Conservation (phyloP, 2,329 filamentous ascomycete genomes). For the Paecilomyces niveus region DNA sequence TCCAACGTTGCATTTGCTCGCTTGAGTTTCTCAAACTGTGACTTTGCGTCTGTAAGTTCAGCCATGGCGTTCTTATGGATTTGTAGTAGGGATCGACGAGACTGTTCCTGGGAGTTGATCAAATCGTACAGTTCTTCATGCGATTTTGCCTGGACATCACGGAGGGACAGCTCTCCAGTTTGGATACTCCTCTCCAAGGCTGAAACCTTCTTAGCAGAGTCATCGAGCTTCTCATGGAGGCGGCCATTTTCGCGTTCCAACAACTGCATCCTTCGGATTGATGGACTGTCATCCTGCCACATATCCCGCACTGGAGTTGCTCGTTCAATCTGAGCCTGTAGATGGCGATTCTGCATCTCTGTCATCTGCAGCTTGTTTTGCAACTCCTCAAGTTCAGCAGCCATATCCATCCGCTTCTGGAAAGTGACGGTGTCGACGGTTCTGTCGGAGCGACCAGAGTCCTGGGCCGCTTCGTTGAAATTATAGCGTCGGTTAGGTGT, state of each 20-base stretch:
- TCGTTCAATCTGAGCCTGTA: slow-evolving; percentile 78
- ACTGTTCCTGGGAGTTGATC: slow-evolving; percentile 87
- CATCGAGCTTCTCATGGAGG: slow-evolving; percentile 88
- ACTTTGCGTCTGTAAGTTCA: slow-evolving; percentile 80
- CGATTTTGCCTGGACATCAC: slow-evolving; percentile 86
- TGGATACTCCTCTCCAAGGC: slow-evolving; percentile 79
- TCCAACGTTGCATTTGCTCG: slow-evolving; percentile 73
- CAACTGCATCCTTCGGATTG: slow-evolving; percentile 74
- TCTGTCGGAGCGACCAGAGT: slow-evolving; percentile 76
- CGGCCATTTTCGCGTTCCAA: slow-evolving; percentile 87
- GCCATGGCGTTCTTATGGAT: slow-evolving; percentile 78
- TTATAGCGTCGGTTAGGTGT: slow-evolving; percentile 70
- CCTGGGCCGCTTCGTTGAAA: slow-evolving; percentile 56
- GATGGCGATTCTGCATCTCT: slow-evolving; percentile 90
- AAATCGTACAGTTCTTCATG: slow-evolving; percentile 91
- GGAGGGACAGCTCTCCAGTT: slow-evolving; percentile 77
- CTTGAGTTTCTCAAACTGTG: slow-evolving; percentile 78
- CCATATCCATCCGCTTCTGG: slow-evolving; percentile 85
- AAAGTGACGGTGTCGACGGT: slow-evolving; percentile 77
- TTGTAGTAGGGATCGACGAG: slow-evolving; percentile 70
- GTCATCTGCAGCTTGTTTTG: slow-evolving; percentile 91
- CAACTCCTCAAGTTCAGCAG: slow-evolving; percentile 81
- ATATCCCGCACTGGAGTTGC: slow-evolving; percentile 54
- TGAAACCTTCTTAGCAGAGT: slow-evolving; percentile 88
- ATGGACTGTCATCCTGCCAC: slow-evolving; percentile 69